Conservation (phyloP, 768 basidiomycete species). For the Hygrophoropsis aurantiaca region DNA sequence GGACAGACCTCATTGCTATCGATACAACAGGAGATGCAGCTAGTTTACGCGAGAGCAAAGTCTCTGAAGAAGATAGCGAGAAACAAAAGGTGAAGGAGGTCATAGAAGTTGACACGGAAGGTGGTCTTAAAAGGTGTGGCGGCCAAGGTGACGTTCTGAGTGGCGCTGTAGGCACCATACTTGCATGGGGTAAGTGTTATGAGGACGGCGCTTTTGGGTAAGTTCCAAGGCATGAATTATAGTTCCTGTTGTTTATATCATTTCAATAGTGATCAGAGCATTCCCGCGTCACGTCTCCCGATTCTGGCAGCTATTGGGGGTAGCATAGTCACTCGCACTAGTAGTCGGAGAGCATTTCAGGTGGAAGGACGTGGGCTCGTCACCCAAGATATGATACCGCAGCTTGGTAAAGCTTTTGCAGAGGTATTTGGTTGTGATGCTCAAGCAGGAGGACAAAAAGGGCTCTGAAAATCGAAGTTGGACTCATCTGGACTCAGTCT, state of each 20-base stretch:
- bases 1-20: constrained; percentile 76
- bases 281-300: constrained; percentile 69
- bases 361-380: constrained; percentile 79
- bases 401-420: constrained; percentile 66
- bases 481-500: background rate
- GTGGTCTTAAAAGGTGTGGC: constrained; percentile 90
- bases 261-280: constrained; percentile 48
- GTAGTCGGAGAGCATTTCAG: constrained; percentile 74
- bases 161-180: constrained; percentile 82
- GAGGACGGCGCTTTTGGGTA: constrained; percentile 84
- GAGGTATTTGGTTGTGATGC: constrained; percentile 64
- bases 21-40: constrained; percentile 62
- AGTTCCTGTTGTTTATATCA: too few species aligned
- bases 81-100: constrained; percentile 57
- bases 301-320: constrained; percentile 83
- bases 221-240: too few species aligned
- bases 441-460: constrained; percentile 40
- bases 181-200: constrained; percentile 96
- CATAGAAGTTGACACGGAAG: constrained; percentile 64
- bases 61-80: constrained; percentile 44
- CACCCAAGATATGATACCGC: constrained; percentile 74
- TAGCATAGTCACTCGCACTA: constrained; percentile 84
- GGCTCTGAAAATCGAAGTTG: constrained; percentile 12
- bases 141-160: constrained; percentile 95
- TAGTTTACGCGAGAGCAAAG: constrained; percentile 42